Evolutionary conservation across 768 basidiomycete genomes (phyloP).

Genomic region (Amanita polypyramis): DNA sequence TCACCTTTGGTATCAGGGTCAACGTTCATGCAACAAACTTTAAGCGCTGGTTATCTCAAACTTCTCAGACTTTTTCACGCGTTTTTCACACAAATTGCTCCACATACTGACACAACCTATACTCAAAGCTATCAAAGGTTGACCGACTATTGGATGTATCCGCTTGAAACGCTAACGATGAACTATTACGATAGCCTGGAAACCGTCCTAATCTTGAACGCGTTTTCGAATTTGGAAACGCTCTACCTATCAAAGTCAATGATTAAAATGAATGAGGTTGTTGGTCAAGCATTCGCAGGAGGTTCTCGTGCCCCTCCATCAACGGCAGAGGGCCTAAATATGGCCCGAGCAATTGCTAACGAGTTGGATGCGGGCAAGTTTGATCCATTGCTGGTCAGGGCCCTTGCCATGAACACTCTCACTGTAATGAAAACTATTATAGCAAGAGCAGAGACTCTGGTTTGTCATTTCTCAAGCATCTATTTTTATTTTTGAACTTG

Average conservation of each 20-base stretch:
- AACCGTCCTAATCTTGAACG: slow-evolving; percentile 78
- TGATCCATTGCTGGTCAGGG: slow-evolving; percentile 77
- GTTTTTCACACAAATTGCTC: slow-evolving; percentile 91
- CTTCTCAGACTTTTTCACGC: slow-evolving; percentile 90
- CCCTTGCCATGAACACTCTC: slow-evolving; percentile 67
- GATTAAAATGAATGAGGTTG: slow-evolving; percentile 73
- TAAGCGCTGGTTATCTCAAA: slow-evolving; percentile 79
- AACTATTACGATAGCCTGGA: slow-evolving; percentile 54
- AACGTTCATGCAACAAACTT: slow-evolving; percentile 81
- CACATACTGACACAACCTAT: slow-evolving; percentile 93
- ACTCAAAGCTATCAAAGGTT: slow-evolving; percentile 78
- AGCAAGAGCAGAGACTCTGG: slow-evolving; percentile 56
- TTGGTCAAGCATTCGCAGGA: slow-evolving; percentile 67
- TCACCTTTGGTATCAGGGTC: slow-evolving; percentile 18
- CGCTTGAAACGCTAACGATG: neutral
- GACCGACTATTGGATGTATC: neutral
- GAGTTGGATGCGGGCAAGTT: slow-evolving; percentile 90
- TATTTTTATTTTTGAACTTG: neutral
- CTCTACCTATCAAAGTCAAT: slow-evolving; percentile 83
- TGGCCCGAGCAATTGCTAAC: slow-evolving; percentile 73
- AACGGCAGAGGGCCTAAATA: slow-evolving; percentile 61
- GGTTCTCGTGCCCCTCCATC: slow-evolving; percentile 64
- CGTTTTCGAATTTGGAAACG: slow-evolving; percentile 74
- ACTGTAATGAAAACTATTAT: slow-evolving; percentile 61
- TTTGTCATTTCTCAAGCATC: slow-evolving; percentile 25